Conservation (phyloP, 768 basidiomycete genomes). For the Trametes gibbosa region DNA sequence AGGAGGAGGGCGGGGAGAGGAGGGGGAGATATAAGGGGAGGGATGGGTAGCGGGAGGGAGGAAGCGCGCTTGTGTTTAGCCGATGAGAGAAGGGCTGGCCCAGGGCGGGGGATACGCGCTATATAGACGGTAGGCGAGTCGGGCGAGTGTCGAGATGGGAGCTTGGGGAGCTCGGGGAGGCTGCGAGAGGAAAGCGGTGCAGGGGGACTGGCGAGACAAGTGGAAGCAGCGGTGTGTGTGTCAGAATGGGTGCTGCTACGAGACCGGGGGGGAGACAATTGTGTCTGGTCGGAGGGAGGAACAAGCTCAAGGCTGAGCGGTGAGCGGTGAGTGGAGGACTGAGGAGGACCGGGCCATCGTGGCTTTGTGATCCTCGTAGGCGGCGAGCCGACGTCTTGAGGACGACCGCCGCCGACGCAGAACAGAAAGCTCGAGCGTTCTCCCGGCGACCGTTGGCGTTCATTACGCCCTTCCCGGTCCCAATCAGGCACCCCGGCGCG, state of each 20-base stretch:
- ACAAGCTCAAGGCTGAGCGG: too few species aligned
- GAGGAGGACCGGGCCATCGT: too few species aligned
- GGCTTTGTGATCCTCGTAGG: not conserved
- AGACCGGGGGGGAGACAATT: too few species aligned
- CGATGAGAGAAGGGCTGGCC: constrained; percentile 11
- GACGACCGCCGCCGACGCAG: not conserved
- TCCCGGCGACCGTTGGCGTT: constrained; percentile 4
- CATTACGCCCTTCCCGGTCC: constrained; percentile 7
- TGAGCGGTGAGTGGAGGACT: too few species aligned
- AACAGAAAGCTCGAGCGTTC: not conserved
- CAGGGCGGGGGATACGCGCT: constrained; percentile 13
- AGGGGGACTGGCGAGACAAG: too few species aligned
- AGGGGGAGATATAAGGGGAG: constrained; percentile 10
- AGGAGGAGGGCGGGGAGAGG: not conserved
- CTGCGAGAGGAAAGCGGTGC: not conserved
- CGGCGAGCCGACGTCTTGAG: not conserved
- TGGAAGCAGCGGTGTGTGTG: not conserved
- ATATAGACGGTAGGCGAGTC: not conserved
- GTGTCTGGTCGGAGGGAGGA: too few species aligned
- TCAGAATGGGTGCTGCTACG: not conserved
- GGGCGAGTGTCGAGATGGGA: not conserved
- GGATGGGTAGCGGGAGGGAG: not conserved
- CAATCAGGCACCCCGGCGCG: not conserved
- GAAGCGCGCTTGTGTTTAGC: constrained; percentile 15
- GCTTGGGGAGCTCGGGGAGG: constrained; percentile 14